Conservation (phyloP, 805 yeast genomes). For the Cyberlindnera mississippiensis region DNA sequence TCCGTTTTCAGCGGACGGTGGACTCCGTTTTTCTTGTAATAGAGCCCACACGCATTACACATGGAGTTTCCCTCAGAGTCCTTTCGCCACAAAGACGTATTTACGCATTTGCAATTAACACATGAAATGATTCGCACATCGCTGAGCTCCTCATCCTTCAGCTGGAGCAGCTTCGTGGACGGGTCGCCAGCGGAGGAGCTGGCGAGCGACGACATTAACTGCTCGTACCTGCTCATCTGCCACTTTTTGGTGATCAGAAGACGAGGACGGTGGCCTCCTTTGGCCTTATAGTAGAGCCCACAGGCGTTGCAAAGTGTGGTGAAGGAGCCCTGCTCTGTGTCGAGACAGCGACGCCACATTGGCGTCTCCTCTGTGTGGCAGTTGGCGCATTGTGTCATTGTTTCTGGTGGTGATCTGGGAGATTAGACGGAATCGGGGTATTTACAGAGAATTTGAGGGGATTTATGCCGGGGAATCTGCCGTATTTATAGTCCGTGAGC, state of each 20-base stretch:
- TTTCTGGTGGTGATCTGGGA: no score
- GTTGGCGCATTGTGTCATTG: constrained; percentile 34
- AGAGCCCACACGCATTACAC: constrained; percentile 94
- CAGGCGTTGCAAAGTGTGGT: constrained; percentile 79
- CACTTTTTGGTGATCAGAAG: constrained; percentile 41
- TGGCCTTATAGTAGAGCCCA: constrained; percentile 70
- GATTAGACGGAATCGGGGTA: no score
- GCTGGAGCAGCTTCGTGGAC: constrained; percentile 4
- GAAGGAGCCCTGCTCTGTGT: constrained; percentile 64
- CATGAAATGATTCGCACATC: constrained; percentile 38
- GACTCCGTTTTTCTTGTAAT: constrained; percentile 46
- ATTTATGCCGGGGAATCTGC: no score
- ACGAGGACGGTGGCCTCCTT: constrained; percentile 72
- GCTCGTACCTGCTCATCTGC: constrained; percentile 15
- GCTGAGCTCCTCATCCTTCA: constrained; percentile 9
- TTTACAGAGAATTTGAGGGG: no score
- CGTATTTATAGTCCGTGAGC: no score
- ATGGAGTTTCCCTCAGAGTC: constrained; percentile 84
- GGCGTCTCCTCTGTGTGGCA: constrained; percentile 83
- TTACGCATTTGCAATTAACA: constrained; percentile 82
- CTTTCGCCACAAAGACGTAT: constrained; percentile 92
- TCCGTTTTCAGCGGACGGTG: constrained; percentile 16
- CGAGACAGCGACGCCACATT: constrained; percentile 72
- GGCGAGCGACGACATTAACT: constrained; percentile 10
- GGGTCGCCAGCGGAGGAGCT: constrained; percentile 4